Percentiles rank a stretch among this genome's conserved stretches.
phyloP scores from a whole-genome alignment of 2,329 filamentous ascomycete species.

The Botrytis aclada region DNA sequence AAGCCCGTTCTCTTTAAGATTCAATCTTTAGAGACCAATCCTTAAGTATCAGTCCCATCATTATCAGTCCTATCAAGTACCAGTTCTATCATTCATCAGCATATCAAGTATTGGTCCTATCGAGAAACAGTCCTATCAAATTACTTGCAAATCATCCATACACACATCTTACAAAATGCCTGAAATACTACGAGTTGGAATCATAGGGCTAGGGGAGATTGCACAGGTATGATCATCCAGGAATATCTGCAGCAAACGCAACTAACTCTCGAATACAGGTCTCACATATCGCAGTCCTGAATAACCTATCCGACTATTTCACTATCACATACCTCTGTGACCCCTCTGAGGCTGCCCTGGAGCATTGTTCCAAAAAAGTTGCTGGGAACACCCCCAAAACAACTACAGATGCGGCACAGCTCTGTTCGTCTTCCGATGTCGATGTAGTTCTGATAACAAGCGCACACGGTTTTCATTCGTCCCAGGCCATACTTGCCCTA shows the following conservation, averaged over 20 bases:
- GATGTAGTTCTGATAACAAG: constrained; percentile 48
- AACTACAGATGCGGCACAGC: constrained; percentile 30
- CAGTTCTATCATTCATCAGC: neutral
- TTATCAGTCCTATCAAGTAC: neutral
- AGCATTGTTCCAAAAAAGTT: constrained; percentile 40
- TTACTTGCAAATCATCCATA: neutral
- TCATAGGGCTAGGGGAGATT: constrained; percentile 47
- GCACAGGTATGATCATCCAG: constrained; percentile 38
- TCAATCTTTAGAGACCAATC: neutral
- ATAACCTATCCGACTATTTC: constrained; percentile 39
- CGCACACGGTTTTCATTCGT: constrained; percentile 53
- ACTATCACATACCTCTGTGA: constrained; percentile 37
- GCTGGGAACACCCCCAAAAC: constrained; percentile 13
- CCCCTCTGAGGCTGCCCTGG: constrained; percentile 42
- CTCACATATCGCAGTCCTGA: constrained; percentile 48
- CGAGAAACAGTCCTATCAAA: neutral
- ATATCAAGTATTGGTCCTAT: neutral
- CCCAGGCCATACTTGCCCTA: constrained; percentile 51
- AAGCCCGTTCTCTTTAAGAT: neutral
- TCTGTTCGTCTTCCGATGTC: constrained; percentile 21
- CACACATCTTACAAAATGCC: neutral
- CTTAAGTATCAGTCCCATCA: neutral
- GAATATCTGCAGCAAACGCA: neutral
- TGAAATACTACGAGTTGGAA: constrained; percentile 24
- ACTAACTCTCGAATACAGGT: constrained; percentile 33